Conservation (phyloP, 192 early-diverging fungal species). For the Coemansia sp. region DNA sequence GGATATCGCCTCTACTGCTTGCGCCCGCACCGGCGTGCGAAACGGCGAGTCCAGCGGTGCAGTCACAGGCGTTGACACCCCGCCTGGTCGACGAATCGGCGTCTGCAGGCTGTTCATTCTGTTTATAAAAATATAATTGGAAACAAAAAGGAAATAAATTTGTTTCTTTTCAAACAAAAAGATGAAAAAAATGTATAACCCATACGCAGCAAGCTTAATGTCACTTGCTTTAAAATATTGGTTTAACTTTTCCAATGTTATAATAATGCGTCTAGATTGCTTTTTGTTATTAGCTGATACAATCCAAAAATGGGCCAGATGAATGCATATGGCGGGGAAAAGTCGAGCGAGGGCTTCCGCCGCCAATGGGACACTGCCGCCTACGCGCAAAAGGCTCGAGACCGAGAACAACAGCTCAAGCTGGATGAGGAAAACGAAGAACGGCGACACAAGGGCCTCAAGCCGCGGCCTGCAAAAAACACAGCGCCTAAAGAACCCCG, state of each 20-base stretch:
- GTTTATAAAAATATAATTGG: neutral
- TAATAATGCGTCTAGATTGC: neutral
- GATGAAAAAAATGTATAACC: conserved; percentile 1
- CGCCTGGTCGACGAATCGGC: conserved; percentile 22
- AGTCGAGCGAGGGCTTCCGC: conserved; percentile 26
- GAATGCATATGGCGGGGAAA: conserved; percentile 18
- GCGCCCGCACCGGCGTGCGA: conserved; percentile 19
- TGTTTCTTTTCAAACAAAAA: neutral
- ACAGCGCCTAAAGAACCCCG: conserved; percentile 19
- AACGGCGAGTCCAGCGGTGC: conserved; percentile 16
- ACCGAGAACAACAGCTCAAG: conserved; percentile 57
- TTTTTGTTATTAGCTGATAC: neutral
- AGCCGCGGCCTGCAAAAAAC: conserved; percentile 11
- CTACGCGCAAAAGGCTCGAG: conserved; percentile 66
- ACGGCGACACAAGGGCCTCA: conserved; percentile 57
- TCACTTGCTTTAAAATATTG: no score
- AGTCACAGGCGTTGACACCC: neutral
- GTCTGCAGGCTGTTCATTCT: conserved; percentile 33
- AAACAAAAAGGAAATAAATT: conserved; percentile 13
- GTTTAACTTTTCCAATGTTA: neutral
- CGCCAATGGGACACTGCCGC: conserved; percentile 70
- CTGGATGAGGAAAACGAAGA: conserved; percentile 56
- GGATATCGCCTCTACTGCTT: neutral
- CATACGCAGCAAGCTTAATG: no score
- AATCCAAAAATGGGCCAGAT: neutral